phyloP scores from a whole-genome alignment of 108 stramenopile genomes.

The Skeletonema tropicum region DNA sequence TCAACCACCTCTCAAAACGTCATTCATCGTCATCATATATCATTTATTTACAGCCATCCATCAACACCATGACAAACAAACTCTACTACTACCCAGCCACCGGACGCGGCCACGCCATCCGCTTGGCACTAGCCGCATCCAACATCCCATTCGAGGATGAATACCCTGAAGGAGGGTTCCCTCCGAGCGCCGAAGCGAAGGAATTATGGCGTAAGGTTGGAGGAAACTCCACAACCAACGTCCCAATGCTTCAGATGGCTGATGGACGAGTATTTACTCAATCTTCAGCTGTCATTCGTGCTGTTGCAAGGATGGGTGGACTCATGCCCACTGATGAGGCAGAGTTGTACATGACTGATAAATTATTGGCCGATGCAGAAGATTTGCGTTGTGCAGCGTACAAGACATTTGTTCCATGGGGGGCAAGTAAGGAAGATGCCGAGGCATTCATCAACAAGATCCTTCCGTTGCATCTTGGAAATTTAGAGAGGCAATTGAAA shows the following conservation, averaged over 20 bases:
- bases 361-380: slow-evolving; percentile 40
- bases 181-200: slow-evolving; percentile 23
- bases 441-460: slow-evolving; percentile 26
- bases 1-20: no score
- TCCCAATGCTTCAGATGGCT: slow-evolving; percentile 25
- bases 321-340: slow-evolving; percentile 18
- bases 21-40: no score
- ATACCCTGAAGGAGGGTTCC: slow-evolving; percentile 15
- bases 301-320: slow-evolving; percentile 32
- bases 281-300: slow-evolving; percentile 40
- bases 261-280: slow-evolving; percentile 45
- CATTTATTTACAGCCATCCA: no score
- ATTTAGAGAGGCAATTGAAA: slow-evolving; percentile 46
- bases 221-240: slow-evolving; percentile 36
- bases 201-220: slow-evolving; percentile 27
- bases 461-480: slow-evolving; percentile 39
- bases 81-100: slow-evolving; percentile 34
- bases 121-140: slow-evolving; percentile 28
- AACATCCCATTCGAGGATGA: slow-evolving; percentile 30
- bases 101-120: slow-evolving; percentile 36
- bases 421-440: slow-evolving; percentile 24
- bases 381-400: slow-evolving; percentile 32
- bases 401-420: slow-evolving; percentile 33
- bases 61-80: slow-evolving; percentile 19
- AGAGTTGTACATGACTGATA: slow-evolving; percentile 31